Evolutionary conservation across 2,329 filamentous ascomycete genomes (phyloP).

Genomic region (Epichloe gansuensis): DNA sequence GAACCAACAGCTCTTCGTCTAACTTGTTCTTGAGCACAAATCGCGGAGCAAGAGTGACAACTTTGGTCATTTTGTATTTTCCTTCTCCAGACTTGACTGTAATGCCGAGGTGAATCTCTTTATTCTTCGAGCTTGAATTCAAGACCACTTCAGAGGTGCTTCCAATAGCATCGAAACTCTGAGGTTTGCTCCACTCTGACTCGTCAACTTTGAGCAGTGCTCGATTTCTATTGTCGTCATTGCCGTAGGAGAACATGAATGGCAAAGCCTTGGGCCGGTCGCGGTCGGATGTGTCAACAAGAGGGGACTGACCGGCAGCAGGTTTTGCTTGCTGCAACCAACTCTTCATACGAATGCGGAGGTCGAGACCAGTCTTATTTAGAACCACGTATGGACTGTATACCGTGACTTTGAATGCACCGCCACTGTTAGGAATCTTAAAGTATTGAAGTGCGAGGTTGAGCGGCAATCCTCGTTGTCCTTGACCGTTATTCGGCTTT

Average conservation of each 20-base stretch:
- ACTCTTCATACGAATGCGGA: conserved; percentile 79
- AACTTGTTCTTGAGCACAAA: conserved; percentile 93
- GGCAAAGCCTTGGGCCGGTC: conserved; percentile 66
- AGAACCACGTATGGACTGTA: conserved; percentile 91
- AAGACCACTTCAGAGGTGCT: conserved; percentile 83
- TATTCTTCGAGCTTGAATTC: conserved; percentile 54
- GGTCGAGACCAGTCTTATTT: conserved; percentile 85
- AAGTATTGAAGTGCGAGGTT: conserved; percentile 84
- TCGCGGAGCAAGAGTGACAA: conserved; percentile 82
- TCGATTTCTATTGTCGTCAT: conserved; percentile 82
- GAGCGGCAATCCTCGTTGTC: conserved; percentile 68
- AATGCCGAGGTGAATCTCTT: conserved; percentile 84
- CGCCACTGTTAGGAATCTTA: conserved; percentile 79
- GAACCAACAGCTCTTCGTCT: conserved; percentile 74
- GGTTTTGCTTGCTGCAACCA: conserved; percentile 74
- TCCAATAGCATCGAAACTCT: conserved; percentile 95
- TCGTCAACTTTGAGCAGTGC: conserved; percentile 78
- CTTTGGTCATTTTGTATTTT: conserved; percentile 96
- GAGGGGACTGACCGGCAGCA: conserved; percentile 67
- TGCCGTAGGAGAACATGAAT: conserved; percentile 91
- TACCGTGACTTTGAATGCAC: conserved; percentile 89
- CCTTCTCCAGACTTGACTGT: conserved; percentile 83
- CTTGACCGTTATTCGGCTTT: conserved; percentile 67
- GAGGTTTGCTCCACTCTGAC: conserved; percentile 91
- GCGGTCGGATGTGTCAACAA: conserved; percentile 32